Evolutionary conservation across 345 rosid genomes (phyloP).

Genomic region (Isatis tinctoria): DNA sequence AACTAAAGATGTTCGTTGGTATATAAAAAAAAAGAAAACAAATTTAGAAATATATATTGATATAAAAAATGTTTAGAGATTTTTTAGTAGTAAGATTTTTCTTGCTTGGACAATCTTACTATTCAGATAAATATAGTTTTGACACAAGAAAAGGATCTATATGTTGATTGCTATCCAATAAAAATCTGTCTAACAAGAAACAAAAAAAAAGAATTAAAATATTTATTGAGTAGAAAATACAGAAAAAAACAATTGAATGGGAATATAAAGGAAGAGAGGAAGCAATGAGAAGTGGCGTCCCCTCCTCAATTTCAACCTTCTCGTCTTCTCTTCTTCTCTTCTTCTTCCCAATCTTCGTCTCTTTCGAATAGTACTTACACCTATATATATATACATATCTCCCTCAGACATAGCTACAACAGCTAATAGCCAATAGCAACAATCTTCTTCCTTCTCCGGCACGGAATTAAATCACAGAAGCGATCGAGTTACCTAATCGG

Average conservation of each 20-base stretch:
- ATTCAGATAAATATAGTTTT: not conserved
- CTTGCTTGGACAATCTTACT: not conserved
- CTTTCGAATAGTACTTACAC: conserved; percentile 2
- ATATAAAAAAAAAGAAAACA: not conserved
- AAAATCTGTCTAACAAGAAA: conserved; percentile 10
- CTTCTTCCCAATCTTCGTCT: conserved; percentile 23
- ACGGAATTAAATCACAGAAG: not conserved
- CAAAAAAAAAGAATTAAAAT: not conserved
- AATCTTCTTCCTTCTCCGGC: not conserved
- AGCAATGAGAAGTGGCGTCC: conserved; percentile 30
- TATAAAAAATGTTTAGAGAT: not conserved
- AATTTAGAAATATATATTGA: not conserved
- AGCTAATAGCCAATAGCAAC: not conserved
- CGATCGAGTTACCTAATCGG: not conserved
- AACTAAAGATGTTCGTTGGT: not conserved
- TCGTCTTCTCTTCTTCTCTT: not conserved
- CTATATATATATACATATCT: not conserved
- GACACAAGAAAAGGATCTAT: not conserved
- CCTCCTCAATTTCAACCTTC: conserved; percentile 21
- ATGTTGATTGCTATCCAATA: conserved; percentile 17
- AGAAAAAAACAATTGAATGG: not conserved
- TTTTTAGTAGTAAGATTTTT: not conserved
- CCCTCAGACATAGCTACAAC: not conserved
- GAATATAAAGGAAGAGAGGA: conserved; percentile 25
- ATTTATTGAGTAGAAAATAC: not conserved